Base-by-base conservation (phyloP, 75 land plant species). In the Isoetes taiwanensis region DNA sequence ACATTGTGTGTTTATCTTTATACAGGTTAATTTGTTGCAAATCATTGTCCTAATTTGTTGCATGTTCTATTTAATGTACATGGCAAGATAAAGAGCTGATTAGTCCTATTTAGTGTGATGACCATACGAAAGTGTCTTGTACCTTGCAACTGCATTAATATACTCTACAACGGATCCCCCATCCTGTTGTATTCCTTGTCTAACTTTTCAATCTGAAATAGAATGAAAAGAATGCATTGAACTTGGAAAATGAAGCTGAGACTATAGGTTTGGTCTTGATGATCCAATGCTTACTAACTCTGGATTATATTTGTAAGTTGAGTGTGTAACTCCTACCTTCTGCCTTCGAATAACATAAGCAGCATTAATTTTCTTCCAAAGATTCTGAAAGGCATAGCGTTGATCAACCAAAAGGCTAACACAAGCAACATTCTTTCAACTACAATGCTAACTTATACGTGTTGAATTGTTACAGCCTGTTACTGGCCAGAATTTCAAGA, bases 311-410 rank as follows among this genome's bases (percentile, higher is more conserved):
- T 32, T 32, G 66, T 43, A 56, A 2, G 1, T 57, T 28, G 52
- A 20, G 33, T 56, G 28, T 9, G 52, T 57, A 28, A 35, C 16
- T 26, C 72, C 56, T 16, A 40, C 54, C 14, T 66, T 46, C 12
- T 66, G 31, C 38, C 34, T 70, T 0, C 61, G 66, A 20, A 70
- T 39, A 16, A 43, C 19, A 34, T 70, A 70, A 5, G 66, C 72
- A 4, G 72, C 72, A 43, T 70, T 70, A 29, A 57, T 11, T 43
- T 61, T 43, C 30, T 65, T 63, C 72, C 72, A 70, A 3, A 70
- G 25, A 27, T 70, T 70, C 72, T 70, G 54, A 52, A 42, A 58
- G n/a, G n/a, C n/a, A n/a, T n/a, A n/a, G n/a, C n/a, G n/a, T n/a
- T n/a, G n/a, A n/a, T n/a, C n/a, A n/a, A n/a, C n/a, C n/a, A n/a